These are phyloP conservation scores for Perkinsela sp. DNA, from an alignment of 208 protist species.

Conservation along the genomic window DNA sequence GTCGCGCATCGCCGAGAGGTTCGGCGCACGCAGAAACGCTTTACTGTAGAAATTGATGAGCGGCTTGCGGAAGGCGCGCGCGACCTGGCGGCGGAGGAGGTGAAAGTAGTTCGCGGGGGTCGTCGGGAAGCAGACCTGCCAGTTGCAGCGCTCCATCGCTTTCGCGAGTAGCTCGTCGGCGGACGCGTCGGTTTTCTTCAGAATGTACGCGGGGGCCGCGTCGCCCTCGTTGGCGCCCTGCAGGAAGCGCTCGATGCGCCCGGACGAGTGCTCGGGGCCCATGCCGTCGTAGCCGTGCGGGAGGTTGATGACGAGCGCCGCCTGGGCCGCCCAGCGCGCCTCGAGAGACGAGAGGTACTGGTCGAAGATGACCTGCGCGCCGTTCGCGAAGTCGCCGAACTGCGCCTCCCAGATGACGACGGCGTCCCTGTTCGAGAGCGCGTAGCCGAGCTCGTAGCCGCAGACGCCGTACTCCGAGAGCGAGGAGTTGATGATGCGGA, in stretches of 20 bases:
- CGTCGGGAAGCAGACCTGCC: slow-evolving; percentile 77
- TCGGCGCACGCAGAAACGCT: slow-evolving; percentile 54
- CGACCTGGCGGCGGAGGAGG: slow-evolving; percentile 80
- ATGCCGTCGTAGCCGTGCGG: slow-evolving; percentile 93
- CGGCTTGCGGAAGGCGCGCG: slow-evolving; percentile 86
- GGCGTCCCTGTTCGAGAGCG: slow-evolving; percentile 66
- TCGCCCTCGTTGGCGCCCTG: slow-evolving; percentile 75
- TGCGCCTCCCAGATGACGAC: slow-evolving; percentile 95
- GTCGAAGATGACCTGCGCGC: slow-evolving; percentile 94
- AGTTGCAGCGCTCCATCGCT: slow-evolving; percentile 47
- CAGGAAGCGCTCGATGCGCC: slow-evolving; percentile 86
- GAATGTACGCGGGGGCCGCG: slow-evolving; percentile 18
- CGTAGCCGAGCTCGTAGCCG: slow-evolving; percentile 87
- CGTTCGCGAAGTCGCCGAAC: slow-evolving; percentile 97
- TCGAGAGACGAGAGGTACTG: slow-evolving; percentile 71
- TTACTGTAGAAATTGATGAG: slow-evolving; percentile 80
- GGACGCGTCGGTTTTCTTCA: slow-evolving; percentile 18
- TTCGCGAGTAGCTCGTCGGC: slow-evolving; percentile 24
- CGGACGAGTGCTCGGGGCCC: slow-evolving; percentile 86
- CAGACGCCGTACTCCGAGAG: slow-evolving; percentile 84
- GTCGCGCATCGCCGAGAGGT: slow-evolving; percentile 39
- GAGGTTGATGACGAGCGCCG: slow-evolving; percentile 76
- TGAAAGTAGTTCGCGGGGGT: slow-evolving; percentile 97
- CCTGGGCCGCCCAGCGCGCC: slow-evolving; percentile 81
- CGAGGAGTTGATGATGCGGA: slow-evolving; percentile 74